Percentiles rank a stretch among this genome's conserved stretches.
These are phyloP conservation scores for Capsicum rhomboideum DNA, from an alignment of 257 asterid genomes.

Conservation along the genomic window DNA sequence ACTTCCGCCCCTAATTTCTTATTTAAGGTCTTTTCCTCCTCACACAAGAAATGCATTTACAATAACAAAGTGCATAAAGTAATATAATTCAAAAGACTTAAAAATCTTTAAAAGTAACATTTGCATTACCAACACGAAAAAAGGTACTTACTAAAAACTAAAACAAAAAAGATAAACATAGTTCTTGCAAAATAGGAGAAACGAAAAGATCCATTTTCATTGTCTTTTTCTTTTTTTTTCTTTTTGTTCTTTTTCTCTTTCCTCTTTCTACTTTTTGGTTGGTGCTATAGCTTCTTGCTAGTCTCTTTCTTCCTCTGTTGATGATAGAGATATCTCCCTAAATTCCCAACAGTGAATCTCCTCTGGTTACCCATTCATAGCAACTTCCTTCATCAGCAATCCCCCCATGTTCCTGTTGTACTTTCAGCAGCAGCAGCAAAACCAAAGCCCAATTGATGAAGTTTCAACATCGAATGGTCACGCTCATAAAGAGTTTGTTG, in stretches of 20 bases:
- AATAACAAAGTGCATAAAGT: not conserved
- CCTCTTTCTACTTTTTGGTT: not conserved
- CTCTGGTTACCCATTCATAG: not conserved
- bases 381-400: conserved; percentile 24
- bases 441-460: conserved; percentile 34
- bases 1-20: too few species aligned
- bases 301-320: not conserved
- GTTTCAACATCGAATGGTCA: conserved; percentile 30
- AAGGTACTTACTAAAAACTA: not conserved
- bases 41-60: not conserved
- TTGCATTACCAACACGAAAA: not conserved
- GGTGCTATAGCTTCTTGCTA: not conserved
- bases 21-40: too few species aligned
- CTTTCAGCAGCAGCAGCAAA: conserved; percentile 19
- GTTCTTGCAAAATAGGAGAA: not conserved
- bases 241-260: not conserved
- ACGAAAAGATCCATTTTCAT: not conserved
- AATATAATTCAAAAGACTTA: not conserved
- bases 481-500: conserved; percentile 22
- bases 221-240: not conserved
- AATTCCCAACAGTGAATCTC: not conserved
- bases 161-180: not conserved
- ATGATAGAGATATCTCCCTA: not conserved
- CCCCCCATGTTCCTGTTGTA: conserved; percentile 50
- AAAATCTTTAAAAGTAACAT: not conserved